Evolutionary conservation across 257 asterid genomes (phyloP).

Genomic region (Solanum gandarillasii): DNA sequence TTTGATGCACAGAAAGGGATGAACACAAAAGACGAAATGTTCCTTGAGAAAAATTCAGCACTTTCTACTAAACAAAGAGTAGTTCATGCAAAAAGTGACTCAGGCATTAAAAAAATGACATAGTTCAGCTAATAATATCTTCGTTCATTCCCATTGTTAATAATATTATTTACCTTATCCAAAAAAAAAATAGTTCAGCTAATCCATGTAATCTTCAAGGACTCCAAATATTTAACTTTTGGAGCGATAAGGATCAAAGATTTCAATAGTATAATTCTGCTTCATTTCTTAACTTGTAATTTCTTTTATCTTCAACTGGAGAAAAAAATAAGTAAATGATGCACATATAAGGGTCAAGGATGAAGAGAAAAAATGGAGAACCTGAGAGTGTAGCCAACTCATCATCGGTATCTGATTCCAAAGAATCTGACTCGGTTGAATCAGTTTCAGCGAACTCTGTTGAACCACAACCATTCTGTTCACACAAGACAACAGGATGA

Average conservation of each 20-base stretch:
- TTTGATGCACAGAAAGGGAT: neutral
- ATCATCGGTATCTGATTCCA: conserved; percentile 76
- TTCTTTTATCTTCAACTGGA: neutral
- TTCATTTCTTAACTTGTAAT: neutral
- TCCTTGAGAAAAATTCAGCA: neutral
- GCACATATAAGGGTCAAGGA: neutral
- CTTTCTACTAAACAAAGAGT: neutral
- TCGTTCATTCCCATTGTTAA: neutral
- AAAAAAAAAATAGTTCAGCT: neutral
- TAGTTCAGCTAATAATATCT: neutral
- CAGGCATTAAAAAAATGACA: neutral
- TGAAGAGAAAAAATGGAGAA: neutral
- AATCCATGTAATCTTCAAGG: neutral
- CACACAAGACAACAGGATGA: conserved; percentile 34
- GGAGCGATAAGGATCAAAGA: neutral
- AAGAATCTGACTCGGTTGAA: conserved; percentile 76
- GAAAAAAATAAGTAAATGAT: neutral
- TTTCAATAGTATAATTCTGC: neutral
- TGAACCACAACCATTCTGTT: conserved; percentile 55
- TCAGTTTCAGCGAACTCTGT: conserved; percentile 95
- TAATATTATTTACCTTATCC: neutral
- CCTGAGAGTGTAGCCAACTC: conserved; percentile 75
- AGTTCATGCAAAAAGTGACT: neutral
- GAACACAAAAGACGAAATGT: neutral
- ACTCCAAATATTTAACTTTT: neutral